Evolutionary conservation across 2,329 filamentous ascomycete genomes (phyloP).

Genomic region (Fusarium irregulare): DNA sequence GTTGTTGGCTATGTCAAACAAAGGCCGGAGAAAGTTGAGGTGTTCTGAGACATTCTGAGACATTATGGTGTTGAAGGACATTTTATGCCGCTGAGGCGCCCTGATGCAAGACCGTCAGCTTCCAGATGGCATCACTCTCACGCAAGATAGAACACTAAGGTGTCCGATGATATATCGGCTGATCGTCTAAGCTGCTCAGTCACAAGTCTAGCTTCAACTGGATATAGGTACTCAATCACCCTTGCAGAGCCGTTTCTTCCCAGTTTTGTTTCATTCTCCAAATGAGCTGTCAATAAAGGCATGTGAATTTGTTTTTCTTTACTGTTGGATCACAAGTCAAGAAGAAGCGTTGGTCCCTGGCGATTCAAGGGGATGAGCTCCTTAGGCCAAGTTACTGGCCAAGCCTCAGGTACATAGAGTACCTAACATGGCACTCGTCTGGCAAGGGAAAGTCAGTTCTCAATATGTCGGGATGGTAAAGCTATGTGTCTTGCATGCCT

Average conservation of each 20-base stretch:
- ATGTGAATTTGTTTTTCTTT: neutral
- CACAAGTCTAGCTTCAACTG: neutral
- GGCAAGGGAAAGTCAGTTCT: neutral
- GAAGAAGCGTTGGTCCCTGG: neutral
- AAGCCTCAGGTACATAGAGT: neutral
- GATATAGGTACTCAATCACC: neutral
- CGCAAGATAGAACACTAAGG: neutral
- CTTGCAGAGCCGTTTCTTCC: neutral
- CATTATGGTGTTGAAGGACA: neutral
- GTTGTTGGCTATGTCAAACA: slow-evolving; percentile 10
- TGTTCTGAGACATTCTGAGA: slow-evolving; percentile 14
- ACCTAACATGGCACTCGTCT: neutral
- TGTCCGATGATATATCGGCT: neutral
- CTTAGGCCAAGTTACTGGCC: neutral
- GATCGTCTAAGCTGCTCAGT: neutral
- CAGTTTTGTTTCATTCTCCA: no score
- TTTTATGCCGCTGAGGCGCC: neutral
- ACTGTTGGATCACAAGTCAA: neutral
- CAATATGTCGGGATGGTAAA: neutral
- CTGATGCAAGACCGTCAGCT: neutral
- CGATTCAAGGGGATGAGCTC: neutral
- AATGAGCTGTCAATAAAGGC: neutral
- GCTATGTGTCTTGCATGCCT: neutral
- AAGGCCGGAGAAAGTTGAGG: neutral
- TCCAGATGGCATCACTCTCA: neutral